These are phyloP conservation scores for Pythium dissotocum DNA, from an alignment of 352 stramenopile genomes.

Conservation along the genomic window DNA sequence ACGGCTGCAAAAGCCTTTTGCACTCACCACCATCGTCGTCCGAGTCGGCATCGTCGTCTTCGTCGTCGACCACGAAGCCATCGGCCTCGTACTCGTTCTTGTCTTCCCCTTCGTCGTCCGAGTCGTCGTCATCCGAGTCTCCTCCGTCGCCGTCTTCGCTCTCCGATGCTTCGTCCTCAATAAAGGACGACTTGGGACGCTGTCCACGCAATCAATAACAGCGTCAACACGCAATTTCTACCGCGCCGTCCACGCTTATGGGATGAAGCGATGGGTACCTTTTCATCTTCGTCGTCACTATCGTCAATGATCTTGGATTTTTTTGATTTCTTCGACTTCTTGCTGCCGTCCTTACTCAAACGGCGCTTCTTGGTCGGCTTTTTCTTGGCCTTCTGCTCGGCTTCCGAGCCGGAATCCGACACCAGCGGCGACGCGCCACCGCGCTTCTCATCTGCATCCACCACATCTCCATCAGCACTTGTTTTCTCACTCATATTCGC, in stretches of 20 bases:
- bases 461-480: slow-evolving; percentile 1
- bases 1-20: not conserved
- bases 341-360: slow-evolving; percentile 49
- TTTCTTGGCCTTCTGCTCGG: slow-evolving; percentile 40
- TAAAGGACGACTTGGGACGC: slow-evolving; percentile 82
- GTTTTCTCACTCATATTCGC: not conserved
- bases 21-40: slow-evolving; percentile 68
- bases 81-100: slow-evolving; percentile 91
- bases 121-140: slow-evolving; percentile 71
- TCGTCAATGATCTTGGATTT: slow-evolving; percentile 52
- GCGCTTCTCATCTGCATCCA: slow-evolving; percentile 61
- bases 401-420: slow-evolving; percentile 83
- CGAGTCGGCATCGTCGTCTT: slow-evolving; percentile 69
- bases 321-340: slow-evolving; percentile 65
- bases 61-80: slow-evolving; percentile 86
- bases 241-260: not conserved
- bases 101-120: slow-evolving; percentile 84
- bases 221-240: slow-evolving; percentile 1
- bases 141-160: slow-evolving; percentile 69
- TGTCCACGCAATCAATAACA: slow-evolving; percentile 18
- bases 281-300: slow-evolving; percentile 67
- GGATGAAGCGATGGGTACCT: slow-evolving; percentile 32
- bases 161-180: slow-evolving; percentile 89
- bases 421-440: slow-evolving; percentile 74
- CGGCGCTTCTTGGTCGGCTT: slow-evolving; percentile 68